These are phyloP conservation scores for Botrytis sinoallii DNA, from an alignment of 2,329 filamentous ascomycete genomes.

Conservation along the genomic window DNA sequence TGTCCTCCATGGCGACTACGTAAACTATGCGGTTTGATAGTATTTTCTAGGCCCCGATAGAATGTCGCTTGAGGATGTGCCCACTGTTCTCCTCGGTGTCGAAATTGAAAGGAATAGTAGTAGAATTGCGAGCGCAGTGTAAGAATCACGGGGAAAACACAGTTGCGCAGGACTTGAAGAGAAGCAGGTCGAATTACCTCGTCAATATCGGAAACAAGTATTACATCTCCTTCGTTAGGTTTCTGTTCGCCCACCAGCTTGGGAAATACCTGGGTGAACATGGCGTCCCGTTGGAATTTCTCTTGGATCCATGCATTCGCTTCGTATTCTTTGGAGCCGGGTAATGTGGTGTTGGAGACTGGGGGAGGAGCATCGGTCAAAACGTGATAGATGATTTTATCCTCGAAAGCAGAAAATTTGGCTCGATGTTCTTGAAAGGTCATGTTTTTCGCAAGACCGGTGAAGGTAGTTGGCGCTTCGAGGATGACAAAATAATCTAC, in stretches of 20 bases:
- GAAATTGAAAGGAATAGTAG: slow-evolving; percentile 42
- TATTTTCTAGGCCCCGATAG: slow-evolving; percentile 39
- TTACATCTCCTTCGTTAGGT: slow-evolving; percentile 39
- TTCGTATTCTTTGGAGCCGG: slow-evolving; percentile 37
- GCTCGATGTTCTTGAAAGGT: slow-evolving; percentile 51
- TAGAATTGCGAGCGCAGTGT: slow-evolving; percentile 39
- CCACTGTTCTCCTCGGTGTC: slow-evolving; percentile 40
- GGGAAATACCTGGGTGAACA: slow-evolving; percentile 52
- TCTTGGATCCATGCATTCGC: slow-evolving; percentile 48
- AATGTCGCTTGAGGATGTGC: slow-evolving; percentile 45
- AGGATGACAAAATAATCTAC: slow-evolving; percentile 66
- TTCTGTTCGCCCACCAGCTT: slow-evolving; percentile 37
- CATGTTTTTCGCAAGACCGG: slow-evolving; percentile 53
- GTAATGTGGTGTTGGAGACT: neutral
- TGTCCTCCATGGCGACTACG: neutral
- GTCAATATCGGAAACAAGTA: slow-evolving; percentile 46
- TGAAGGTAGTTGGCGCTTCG: slow-evolving; percentile 58
- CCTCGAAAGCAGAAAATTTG: slow-evolving; percentile 49
- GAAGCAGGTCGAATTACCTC: slow-evolving; percentile 43
- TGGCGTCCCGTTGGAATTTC: slow-evolving; percentile 53
- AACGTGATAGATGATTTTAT: slow-evolving; percentile 60
- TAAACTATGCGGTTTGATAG: slow-evolving; percentile 40
- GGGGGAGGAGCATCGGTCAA: slow-evolving; percentile 42
- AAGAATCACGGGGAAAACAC: slow-evolving; percentile 37
- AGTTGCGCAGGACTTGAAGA: slow-evolving; percentile 39